A percentile compares a stretch with the other conserved stretches of the same genome.
phyloP scores from a whole-genome alignment of 306 rosid species.

The Rosa lucieae region DNA sequence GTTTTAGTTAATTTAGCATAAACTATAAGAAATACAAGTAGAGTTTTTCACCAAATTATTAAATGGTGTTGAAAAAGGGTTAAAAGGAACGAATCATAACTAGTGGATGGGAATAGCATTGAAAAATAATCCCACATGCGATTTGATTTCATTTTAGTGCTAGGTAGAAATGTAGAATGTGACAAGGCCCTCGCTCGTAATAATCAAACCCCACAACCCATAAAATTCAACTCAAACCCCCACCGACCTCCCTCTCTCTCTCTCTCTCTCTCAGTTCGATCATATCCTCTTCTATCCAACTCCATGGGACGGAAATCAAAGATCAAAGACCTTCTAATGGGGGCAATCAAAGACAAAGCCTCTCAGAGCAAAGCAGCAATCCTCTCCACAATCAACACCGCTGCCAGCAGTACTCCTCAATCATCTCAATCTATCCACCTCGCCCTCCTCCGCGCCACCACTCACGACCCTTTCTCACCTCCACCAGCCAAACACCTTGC shows the following conservation, averaged over 20 bases:
- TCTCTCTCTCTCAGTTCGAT: neutral
- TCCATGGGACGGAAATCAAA: constrained; percentile 41
- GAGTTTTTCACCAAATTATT: neutral
- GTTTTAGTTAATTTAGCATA: too few relatives aligned
- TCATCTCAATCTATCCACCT: constrained; percentile 26
- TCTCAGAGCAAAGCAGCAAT: constrained; percentile 79
- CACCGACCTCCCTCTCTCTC: neutral
- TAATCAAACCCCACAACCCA: neutral
- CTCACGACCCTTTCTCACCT: constrained; percentile 61
- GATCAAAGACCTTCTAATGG: constrained; percentile 46
- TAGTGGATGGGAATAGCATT: too few relatives aligned
- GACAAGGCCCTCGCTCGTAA: neutral
- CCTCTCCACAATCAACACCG: constrained; percentile 43
- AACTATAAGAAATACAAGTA: too few relatives aligned
- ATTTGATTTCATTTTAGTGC: neutral
- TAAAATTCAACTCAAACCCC: neutral
- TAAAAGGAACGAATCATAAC: too few relatives aligned
- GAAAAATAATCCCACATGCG: too few relatives aligned
- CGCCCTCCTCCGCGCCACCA: constrained; percentile 74
- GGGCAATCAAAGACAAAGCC: constrained; percentile 78
- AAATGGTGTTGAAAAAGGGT: neutral
- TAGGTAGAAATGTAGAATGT: neutral
- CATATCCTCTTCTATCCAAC: neutral
- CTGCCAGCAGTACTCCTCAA: constrained; percentile 12
- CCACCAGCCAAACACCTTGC: constrained; percentile 51